phyloP scores from a whole-genome alignment of 2,329 filamentous ascomycete genomes.

The Domatiomyces globalis region DNA sequence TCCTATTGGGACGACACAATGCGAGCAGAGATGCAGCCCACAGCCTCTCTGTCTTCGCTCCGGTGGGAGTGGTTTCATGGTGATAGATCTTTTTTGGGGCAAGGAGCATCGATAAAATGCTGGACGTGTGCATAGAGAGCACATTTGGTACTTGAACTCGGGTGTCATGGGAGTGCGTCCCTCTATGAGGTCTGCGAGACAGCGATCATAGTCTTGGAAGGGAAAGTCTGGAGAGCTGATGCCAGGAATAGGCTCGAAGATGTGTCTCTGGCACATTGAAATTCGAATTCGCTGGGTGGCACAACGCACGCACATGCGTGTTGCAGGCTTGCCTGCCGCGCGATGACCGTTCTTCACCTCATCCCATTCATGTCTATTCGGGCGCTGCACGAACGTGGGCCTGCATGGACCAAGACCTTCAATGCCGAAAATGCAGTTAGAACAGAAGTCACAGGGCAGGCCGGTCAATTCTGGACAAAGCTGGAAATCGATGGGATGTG shows the following conservation, averaged over 20 bases:
- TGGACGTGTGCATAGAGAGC: conserved; percentile 10
- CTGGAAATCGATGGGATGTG: conserved; percentile 18
- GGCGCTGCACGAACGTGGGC: conserved; percentile 7
- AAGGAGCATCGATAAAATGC: conserved; percentile 11
- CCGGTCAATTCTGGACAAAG: conserved; percentile 1
- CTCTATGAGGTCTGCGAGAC: not conserved
- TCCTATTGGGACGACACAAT: not conserved
- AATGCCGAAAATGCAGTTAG: conserved; percentile 14
- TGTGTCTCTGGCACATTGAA: conserved; percentile 10
- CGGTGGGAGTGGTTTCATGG: not conserved
- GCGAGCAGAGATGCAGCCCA: conserved; percentile 4
- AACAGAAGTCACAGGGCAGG: conserved; percentile 15
- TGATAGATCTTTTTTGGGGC: not conserved
- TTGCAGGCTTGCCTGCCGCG: conserved; percentile 6
- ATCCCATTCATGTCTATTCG: conserved; percentile 4
- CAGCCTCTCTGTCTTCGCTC: conserved; percentile 7
- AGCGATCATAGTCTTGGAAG: not conserved
- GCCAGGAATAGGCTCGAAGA: not conserved
- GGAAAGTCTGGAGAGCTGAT: not conserved
- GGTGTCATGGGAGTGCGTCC: not conserved
- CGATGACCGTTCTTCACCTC: conserved; percentile 11
- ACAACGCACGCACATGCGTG: conserved; percentile 17
- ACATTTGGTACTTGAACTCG: conserved; percentile 4
- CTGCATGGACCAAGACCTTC: conserved; percentile 10
- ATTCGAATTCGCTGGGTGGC: conserved; percentile 13